These are phyloP conservation scores for Blumeria hordei DNA, from an alignment of 2,329 filamentous ascomycete species.

Conservation along the genomic window DNA sequence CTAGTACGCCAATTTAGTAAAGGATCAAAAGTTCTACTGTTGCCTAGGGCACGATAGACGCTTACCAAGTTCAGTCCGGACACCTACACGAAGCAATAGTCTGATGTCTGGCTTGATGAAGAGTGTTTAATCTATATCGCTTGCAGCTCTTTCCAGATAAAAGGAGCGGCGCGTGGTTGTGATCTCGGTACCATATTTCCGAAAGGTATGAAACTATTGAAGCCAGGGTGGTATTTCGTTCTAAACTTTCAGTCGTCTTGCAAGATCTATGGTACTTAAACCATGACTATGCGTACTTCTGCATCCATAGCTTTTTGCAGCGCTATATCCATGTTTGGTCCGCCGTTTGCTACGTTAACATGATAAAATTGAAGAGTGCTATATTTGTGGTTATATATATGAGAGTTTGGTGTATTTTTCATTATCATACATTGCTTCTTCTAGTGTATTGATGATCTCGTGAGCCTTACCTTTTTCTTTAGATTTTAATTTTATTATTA, in stretches of 20 bases:
- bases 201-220: no score
- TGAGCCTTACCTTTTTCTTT: no score
- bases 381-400: no score
- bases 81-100: neutral
- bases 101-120: neutral
- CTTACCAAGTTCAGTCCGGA: neutral
- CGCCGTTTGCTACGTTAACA: neutral
- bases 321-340: neutral
- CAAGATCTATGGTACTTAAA: neutral
- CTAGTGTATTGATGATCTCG: no score
- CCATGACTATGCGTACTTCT: neutral
- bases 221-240: neutral
- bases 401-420: no score
- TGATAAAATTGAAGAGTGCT: neutral
- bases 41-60: neutral
- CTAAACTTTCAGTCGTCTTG: neutral
- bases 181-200: no score
- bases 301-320: neutral
- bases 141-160: no score
- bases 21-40: neutral
- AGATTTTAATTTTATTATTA: no score
- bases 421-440: no score
- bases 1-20: neutral
- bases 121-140: neutral
- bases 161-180: no score